These are phyloP conservation scores for Rhododendron henanense DNA, from an alignment of 148 eudicot genomes.

Conservation along the genomic window DNA sequence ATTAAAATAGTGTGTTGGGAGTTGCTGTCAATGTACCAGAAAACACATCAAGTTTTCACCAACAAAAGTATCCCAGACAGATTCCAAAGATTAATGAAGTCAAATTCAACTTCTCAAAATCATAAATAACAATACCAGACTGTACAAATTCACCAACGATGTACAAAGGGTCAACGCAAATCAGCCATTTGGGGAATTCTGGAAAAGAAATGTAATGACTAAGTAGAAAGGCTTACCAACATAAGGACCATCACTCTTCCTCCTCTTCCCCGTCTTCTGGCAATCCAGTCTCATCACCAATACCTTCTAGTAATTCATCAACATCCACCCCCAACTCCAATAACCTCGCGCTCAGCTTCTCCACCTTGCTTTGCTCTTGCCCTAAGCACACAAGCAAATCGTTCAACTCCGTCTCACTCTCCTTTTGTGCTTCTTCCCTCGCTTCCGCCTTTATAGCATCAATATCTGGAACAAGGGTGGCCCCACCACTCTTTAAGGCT, in stretches of 20 bases:
- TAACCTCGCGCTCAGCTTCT: conserved; percentile 61
- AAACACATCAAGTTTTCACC: not conserved
- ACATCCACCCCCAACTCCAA: conserved; percentile 83
- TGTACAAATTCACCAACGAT: conserved; percentile 3
- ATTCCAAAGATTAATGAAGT: not conserved
- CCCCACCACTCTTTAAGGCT: conserved; percentile 53
- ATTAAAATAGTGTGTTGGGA: not conserved
- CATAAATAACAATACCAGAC: conserved; percentile 9
- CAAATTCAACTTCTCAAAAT: not conserved
- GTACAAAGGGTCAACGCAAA: not conserved
- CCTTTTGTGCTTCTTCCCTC: conserved; percentile 82
- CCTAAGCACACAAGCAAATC: conserved; percentile 93
- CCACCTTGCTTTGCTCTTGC: conserved; percentile 96
- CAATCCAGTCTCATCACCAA: conserved; percentile 69
- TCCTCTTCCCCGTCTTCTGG: conserved; percentile 56
- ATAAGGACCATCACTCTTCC: conserved; percentile 23
- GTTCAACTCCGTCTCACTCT: conserved; percentile 77
- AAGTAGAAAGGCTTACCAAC: not conserved
- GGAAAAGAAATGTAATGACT: not conserved
- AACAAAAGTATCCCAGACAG: not conserved
- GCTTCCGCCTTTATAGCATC: conserved; percentile 77
- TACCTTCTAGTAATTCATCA: conserved; percentile 75
- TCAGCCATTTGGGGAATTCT: not conserved
- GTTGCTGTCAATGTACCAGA: not conserved
- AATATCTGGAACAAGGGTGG: conserved; percentile 39